Evolutionary conservation across 176 grass and related monocot species (phyloP), one percentile per base, ranked within the genome.

Genomic region (Coix lacrymajobi): DNA sequence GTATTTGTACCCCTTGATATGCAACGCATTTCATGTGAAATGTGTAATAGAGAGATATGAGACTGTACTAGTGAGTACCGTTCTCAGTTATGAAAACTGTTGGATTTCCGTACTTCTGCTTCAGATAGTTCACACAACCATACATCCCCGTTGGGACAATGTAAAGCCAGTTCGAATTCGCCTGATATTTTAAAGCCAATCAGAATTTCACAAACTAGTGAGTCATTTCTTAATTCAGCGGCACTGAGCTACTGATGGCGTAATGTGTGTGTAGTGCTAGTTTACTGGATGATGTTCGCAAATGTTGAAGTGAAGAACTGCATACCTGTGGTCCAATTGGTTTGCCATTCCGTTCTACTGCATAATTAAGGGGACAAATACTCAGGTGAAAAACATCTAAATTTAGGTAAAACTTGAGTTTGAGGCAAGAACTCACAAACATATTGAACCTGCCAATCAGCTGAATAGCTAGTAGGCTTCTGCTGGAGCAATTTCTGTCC

Each of bases 141-240:
- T 97, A 94, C 69, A 97, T 92, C 41, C 95, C 95, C 71, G 60
- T 58, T 3, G 90, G 92, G 28, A 92, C 86, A 26, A 94, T 94
- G 90, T 94, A 97, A 72, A 94, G 87, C 95, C 95, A 97, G 0
- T 89, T 33, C 11, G 95, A 97, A 78, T 97, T 66, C 9, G 95
- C 92, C 90, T 97, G 56, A 58, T 25, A 58, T 33, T 32, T 13
- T 8, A 19, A 65, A 65, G 30, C 30, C 2, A 65, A 65, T 63
- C 6, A 63, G 29, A 14, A 17, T 17, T 32, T 63, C 29, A 63
- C 4, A 63, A 63, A 32, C 61, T 2, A 0, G 1, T 19, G 2
- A 33, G 25, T 16, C 1, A 30, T 31, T 62, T 65, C 31, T 65
- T 3, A 33, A 19, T 33, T 33, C 62, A 65, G 12, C 30, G 19